Conservation (phyloP, 2,329 filamentous ascomycete genomes). For the Penicillium sumatraense region DNA sequence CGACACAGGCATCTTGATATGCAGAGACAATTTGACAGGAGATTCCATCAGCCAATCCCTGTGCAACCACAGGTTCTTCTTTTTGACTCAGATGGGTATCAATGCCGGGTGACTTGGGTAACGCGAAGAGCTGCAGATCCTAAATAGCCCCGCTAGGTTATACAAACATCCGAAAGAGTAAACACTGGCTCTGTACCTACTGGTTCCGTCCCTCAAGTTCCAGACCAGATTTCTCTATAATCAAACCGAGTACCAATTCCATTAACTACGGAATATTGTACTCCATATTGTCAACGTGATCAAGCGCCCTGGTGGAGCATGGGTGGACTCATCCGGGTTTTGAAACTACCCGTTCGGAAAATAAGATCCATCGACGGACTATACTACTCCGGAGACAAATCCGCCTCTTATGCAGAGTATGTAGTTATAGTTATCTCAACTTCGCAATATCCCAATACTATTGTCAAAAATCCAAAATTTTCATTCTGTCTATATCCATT, state of each 20-base stretch:
- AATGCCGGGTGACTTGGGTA: not conserved
- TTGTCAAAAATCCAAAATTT: too few relatives aligned
- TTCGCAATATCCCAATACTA: too few relatives aligned
- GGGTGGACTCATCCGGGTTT: not conserved
- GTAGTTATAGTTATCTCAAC: too few relatives aligned
- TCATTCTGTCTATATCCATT: too few relatives aligned
- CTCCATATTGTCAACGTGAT: not conserved
- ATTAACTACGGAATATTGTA: not conserved
- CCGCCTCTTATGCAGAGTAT: not conserved
- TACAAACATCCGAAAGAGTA: constrained; percentile 1
- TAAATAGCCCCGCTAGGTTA: not conserved
- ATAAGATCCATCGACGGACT: not conserved
- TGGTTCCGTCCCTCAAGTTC: not conserved
- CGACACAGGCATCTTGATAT: not conserved
- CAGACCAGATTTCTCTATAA: not conserved
- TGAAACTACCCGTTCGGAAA: constrained; percentile 4
- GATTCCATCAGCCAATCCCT: not conserved
- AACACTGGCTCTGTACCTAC: not conserved
- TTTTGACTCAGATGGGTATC: not conserved
- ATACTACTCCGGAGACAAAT: not conserved
- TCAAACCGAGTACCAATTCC: not conserved
- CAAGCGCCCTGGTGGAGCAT: not conserved
- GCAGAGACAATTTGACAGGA: not conserved
- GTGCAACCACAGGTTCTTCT: not conserved
- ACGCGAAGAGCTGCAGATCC: not conserved